A percentile compares a stretch with the other conserved stretches of the same genome.
These are phyloP conservation scores for Pythium apleroticum DNA, from an alignment of 352 stramenopile genomes.

Conservation along the genomic window DNA sequence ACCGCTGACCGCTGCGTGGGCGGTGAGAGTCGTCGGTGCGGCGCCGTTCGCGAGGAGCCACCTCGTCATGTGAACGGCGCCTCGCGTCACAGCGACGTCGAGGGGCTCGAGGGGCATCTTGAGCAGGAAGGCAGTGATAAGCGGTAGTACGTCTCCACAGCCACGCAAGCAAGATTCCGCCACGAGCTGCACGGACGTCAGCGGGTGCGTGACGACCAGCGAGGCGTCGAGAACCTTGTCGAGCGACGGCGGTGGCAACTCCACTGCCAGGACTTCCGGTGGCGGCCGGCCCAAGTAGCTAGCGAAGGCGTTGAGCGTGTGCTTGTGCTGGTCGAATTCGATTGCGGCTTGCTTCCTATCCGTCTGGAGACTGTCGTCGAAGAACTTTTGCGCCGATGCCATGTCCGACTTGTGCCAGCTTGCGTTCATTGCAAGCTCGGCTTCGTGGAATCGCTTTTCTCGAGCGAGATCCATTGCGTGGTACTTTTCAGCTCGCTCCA, in stretches of 20 bases:
- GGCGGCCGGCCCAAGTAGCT: background rate
- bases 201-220: background rate
- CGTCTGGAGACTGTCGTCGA: background rate
- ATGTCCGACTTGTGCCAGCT: background rate
- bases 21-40: background rate
- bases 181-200: background rate
- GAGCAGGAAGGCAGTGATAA: background rate
- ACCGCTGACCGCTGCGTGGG: background rate
- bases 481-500: background rate
- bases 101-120: background rate
- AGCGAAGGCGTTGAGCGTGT: background rate
- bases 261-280: background rate
- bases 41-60: background rate
- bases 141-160: background rate
- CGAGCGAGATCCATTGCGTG: background rate
- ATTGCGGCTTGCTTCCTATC: background rate
- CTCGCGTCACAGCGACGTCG: background rate
- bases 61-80: background rate
- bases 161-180: background rate
- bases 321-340: background rate
- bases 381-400: background rate
- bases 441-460: background rate
- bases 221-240: background rate
- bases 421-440: background rate
- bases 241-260: background rate